Percentiles rank a stretch among this genome's conserved stretches.
Evolutionary conservation across 108 stramenopile genomes (phyloP).

Genomic region (Aurantiochytrium sp.): DNA sequence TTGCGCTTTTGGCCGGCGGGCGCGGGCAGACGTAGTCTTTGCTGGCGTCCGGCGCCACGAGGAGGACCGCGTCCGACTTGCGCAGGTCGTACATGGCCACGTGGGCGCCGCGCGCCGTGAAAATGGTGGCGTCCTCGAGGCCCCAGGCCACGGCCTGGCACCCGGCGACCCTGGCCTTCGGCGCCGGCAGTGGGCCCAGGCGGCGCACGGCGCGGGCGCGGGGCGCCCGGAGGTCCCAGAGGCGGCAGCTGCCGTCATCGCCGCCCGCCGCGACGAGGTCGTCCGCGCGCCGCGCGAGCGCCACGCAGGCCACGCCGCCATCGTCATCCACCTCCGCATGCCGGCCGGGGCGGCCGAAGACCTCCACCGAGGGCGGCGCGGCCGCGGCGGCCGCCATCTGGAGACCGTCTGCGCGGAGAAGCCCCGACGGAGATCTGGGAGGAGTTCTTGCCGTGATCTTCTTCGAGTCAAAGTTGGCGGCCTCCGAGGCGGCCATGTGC

Average conservation of each 20-base stretch:
- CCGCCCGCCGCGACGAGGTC: background rate
- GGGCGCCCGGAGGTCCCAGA: background rate
- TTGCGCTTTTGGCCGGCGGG: too few species aligned
- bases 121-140: background rate
- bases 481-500: too few species aligned
- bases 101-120: background rate
- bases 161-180: background rate
- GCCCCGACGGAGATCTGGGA: too few species aligned
- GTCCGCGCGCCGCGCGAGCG: background rate
- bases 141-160: background rate
- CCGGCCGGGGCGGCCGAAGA: background rate
- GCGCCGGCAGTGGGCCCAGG: background rate
- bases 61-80: background rate
- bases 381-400: too few species aligned
- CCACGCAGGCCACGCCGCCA: background rate
- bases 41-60: background rate
- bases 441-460: too few species aligned
- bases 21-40: background rate
- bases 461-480: too few species aligned
- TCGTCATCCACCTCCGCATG: background rate
- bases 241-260: background rate
- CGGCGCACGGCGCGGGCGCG: background rate
- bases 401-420: too few species aligned
- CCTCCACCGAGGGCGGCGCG: background rate
- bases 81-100: background rate